Base-by-base conservation (phyloP, 2,329 filamentous ascomycete genomes). In the Cercospora sp. region DNA sequence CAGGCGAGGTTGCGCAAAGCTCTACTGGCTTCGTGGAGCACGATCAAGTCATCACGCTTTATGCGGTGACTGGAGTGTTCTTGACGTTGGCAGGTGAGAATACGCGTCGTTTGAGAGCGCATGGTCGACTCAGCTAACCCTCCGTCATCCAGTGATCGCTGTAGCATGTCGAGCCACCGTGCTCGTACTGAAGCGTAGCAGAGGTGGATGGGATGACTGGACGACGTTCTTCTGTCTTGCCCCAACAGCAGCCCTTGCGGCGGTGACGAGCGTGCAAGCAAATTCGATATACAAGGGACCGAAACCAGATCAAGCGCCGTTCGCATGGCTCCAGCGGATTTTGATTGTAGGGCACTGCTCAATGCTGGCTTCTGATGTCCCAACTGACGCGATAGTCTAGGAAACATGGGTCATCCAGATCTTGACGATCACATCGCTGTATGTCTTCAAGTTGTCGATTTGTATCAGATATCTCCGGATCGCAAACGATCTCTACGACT, bases 381-480 rank as follows among this genome's bases (percentile, higher is more conserved):
- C 39, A 16, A 45, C 33, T 26, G 33, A 48, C 18, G 23, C n/a
- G 23, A 12, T 18, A 8, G 39, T 18, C 16, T 36, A 61, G 59
- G 59, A 61, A n/a, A 45, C 59, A 16, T 61, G 59, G 59, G 12
- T 45, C 20, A 45, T 61, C n/a, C 59, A 61, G 59, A 45, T 61
- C 36, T 36, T 61, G 18, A 61, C 59, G 4, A 61, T 61, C n/a
- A 61, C 36, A 33, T 61, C 59, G 18, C 59, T 61, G 20, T 61
- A 61, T 45, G 31, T 61, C 31, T 20, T 61, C 59, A 61, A 61
- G 59, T 20, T 61, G 18, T 61, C 59, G 18, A 45, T 61, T 26
- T 61, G 59, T 26, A 45, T 61, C 26, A 18, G 59, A 33, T 61
- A 61, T 28, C 33, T 61, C 18, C 59, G 59, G 36, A 61, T 61